Conservation (phyloP, 2,329 filamentous ascomycete genomes). For the Botrytis fragariae region DNA sequence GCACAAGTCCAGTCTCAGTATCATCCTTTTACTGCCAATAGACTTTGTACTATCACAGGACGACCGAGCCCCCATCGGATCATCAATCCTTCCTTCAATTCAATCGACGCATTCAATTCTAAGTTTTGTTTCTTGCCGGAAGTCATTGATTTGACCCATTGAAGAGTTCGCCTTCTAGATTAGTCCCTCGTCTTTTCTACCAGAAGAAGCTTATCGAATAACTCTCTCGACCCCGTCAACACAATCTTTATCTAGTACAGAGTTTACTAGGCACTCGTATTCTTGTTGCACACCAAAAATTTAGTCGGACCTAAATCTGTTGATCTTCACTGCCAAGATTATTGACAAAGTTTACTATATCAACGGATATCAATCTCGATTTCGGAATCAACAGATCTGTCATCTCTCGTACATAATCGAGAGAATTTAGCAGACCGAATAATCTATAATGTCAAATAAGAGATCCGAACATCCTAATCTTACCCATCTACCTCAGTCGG, state of each 20-base stretch:
- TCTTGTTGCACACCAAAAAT: conserved; percentile 2
- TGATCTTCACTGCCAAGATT: background rate
- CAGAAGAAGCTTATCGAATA: conserved; percentile 9
- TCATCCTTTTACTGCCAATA: conserved; percentile 22
- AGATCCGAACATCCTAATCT: conserved; percentile 85
- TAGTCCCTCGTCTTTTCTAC: conserved; percentile 27
- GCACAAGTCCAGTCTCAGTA: conserved; percentile 18
- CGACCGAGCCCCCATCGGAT: conserved; percentile 35
- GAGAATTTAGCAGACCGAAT: conserved; percentile 34
- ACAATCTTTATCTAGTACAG: conserved; percentile 25
- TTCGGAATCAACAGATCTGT: conserved; percentile 25
- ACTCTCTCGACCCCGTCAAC: conserved; percentile 21
- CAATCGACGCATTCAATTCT: conserved; percentile 22
- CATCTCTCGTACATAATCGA: conserved; percentile 36
- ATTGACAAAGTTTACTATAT: conserved; percentile 15
- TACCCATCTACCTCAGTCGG: conserved; percentile 64
- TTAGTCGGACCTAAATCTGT: background rate
- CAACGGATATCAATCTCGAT: background rate
- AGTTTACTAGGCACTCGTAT: conserved; percentile 5
- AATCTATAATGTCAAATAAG: conserved; percentile 92
- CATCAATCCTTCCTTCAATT: conserved; percentile 30
- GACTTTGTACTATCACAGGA: conserved; percentile 32
- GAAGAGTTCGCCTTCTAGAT: conserved; percentile 27
- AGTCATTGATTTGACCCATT: conserved; percentile 31
- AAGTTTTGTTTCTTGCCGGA: conserved; percentile 3